phyloP scores from a whole-genome alignment of 306 rosid species.

The Malus asiatica region DNA sequence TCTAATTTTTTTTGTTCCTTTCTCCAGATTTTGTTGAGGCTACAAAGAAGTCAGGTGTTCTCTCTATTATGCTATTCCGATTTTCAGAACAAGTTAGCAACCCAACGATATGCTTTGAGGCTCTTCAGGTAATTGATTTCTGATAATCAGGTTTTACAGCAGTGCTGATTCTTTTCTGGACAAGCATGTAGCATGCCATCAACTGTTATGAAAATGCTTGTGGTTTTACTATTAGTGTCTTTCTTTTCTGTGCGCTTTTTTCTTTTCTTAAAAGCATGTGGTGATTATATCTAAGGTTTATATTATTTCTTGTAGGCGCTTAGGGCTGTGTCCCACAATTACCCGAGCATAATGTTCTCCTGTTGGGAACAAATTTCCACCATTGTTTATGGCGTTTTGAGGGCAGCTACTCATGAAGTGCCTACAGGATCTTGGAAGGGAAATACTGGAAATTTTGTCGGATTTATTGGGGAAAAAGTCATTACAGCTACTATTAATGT shows the following conservation, averaged over 20 bases:
- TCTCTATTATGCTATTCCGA: constrained; percentile 44
- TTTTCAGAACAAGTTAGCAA: constrained; percentile 51
- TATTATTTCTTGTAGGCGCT: constrained; percentile 54
- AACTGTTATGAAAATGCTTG: neutral
- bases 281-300: neutral
- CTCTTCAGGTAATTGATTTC: constrained; percentile 70
- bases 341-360: constrained; percentile 56
- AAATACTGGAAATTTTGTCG: constrained; percentile 30
- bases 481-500: constrained; percentile 67
- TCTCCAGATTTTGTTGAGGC: constrained; percentile 35
- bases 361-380: constrained; percentile 74
- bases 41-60: constrained; percentile 55
- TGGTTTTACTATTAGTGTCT: neutral
- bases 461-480: constrained; percentile 52
- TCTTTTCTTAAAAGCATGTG: neutral
- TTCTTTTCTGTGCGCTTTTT: neutral
- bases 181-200: neutral
- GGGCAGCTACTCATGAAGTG: constrained; percentile 41
- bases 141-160: neutral
- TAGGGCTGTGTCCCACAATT: constrained; percentile 75
- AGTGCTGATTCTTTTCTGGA: neutral
- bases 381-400: constrained; percentile 42
- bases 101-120: constrained; percentile 71
- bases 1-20: constrained; percentile 12
- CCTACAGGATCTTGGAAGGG: constrained; percentile 48